These are phyloP conservation scores for Fusarium liriodendri DNA, from an alignment of 2,329 filamentous ascomycete genomes.

Conservation along the genomic window DNA sequence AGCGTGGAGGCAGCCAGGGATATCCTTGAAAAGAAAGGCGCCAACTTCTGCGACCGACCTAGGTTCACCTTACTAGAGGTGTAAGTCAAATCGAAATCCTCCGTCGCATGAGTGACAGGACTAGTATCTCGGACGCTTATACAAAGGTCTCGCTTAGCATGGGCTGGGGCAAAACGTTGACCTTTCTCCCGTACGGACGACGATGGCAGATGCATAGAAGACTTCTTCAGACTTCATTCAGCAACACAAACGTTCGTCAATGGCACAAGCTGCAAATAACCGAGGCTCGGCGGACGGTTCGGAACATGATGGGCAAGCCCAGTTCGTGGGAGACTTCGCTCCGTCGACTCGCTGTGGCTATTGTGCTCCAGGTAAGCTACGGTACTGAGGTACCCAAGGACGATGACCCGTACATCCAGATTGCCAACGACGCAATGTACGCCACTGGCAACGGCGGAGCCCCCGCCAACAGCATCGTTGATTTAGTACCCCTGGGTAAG, in stretches of 20 bases:
- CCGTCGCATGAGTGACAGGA: neutral
- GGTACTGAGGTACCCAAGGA: constrained; percentile 45
- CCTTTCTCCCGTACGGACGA: constrained; percentile 56
- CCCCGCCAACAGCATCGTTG: constrained; percentile 53
- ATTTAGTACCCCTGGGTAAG: constrained; percentile 56
- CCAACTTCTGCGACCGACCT: constrained; percentile 58
- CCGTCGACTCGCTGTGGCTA: constrained; percentile 46
- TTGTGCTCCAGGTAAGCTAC: constrained; percentile 49
- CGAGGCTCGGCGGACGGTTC: constrained; percentile 38
- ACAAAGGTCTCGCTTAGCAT: constrained; percentile 41
- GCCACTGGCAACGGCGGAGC: constrained; percentile 47
- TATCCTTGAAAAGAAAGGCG: constrained; percentile 56
- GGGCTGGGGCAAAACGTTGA: constrained; percentile 60
- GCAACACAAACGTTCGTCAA: constrained; percentile 48
- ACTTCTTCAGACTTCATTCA: constrained; percentile 56
- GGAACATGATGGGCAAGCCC: constrained; percentile 33
- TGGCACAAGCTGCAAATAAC: constrained; percentile 42
- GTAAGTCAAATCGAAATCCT: constrained; percentile 29
- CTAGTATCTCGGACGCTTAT: neutral
- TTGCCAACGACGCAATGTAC: constrained; percentile 47
- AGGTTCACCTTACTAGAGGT: constrained; percentile 54
- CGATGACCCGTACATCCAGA: constrained; percentile 46
- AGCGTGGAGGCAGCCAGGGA: constrained; percentile 50
- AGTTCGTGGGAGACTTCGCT: constrained; percentile 42
- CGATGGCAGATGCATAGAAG: constrained; percentile 57